Evolutionary conservation across 1,139 yeast genomes (phyloP), one percentile per base, ranked within the genome.

Genomic region (Kluyveromyces sp.): DNA sequence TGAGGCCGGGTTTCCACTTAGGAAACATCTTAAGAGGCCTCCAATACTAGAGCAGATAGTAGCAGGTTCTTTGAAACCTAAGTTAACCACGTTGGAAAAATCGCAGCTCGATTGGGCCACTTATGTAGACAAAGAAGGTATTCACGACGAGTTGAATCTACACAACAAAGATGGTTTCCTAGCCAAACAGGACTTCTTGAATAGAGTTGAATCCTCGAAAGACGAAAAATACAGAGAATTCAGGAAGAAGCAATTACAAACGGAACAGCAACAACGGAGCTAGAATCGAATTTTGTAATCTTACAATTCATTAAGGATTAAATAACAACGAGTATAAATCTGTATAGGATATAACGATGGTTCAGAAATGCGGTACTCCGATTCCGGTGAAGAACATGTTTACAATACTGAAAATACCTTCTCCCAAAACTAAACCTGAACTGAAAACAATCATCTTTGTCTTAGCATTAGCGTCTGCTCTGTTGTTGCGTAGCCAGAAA

Each of bases 101-200:
- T 85, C 95, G 2, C 73, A 95, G 49, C 71, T 92, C 46, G 98
- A 92, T 63, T 92, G 98, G 96, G 94, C 95, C 1, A 79, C 87
- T 48, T 89, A 85, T 66, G 96, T 94, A 17, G 97, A 92, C 64
- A 73, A 82, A 54, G 80, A 82, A 50, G 88, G 89, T 47, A 80
- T 94, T 45, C 74, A 77, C 43, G 96, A 87, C 52, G 98, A 92
- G 51, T 73, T 92, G 60, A 74, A 74, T 44, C 73, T 77, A 46
- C 84, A 83, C 58, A 89, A 88, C 62, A 72, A 71, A 54, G 84
- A 76, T 42, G 98, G 98, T 12, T 92, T 81, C 65, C 69, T 94
- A 59, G 95, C 87, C 52, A 87, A 80, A 60, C 97, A 92, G 61
- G 96, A 85, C 54, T 92, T 94, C 72, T 71, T 92, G 60, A 74